Evolutionary conservation across 2,329 filamentous ascomycete genomes (phyloP).

Genomic region (Neodidymelliopsis sp.): DNA sequence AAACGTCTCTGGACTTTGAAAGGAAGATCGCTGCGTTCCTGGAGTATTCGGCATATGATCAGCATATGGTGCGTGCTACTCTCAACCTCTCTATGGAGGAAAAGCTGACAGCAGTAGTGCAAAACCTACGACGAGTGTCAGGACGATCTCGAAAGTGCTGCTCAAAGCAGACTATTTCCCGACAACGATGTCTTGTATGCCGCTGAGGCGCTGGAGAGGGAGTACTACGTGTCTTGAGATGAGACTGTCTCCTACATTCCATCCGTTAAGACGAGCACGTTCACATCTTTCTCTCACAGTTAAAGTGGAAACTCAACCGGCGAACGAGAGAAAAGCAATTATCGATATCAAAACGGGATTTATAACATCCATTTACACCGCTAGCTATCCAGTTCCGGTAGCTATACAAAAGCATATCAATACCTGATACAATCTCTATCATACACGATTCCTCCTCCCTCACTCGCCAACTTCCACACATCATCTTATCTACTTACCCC

Average conservation of each 20-base stretch:
- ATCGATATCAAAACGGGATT: too few relatives aligned
- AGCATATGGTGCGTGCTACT: slow-evolving; percentile 28
- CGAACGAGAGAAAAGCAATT: too few relatives aligned
- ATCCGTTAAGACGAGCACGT: too few relatives aligned
- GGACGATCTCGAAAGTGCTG: slow-evolving; percentile 6
- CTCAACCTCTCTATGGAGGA: background rate
- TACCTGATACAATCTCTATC: too few relatives aligned
- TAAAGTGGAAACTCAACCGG: too few relatives aligned
- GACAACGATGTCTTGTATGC: slow-evolving; percentile 31
- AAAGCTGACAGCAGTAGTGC: slow-evolving; percentile 21
- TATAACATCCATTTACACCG: too few relatives aligned
- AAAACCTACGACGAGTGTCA: slow-evolving; percentile 27
- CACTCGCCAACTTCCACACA: too few relatives aligned
- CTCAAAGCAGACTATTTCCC: background rate
- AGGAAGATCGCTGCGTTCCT: slow-evolving; percentile 30
- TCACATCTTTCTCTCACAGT: too few relatives aligned
- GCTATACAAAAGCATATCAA: too few relatives aligned
- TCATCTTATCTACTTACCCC: too few relatives aligned
- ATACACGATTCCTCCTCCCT: too few relatives aligned
- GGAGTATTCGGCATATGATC: slow-evolving; percentile 31
- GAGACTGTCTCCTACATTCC: slow-evolving; percentile 1
- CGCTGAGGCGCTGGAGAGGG: slow-evolving; percentile 27
- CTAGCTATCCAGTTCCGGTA: too few relatives aligned
- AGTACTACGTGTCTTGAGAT: slow-evolving; percentile 31
- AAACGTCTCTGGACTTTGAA: slow-evolving; percentile 15